Base-by-base conservation (phyloP, 2,329 filamentous ascomycete genomes). In the Ophiostoma sp. region DNA sequence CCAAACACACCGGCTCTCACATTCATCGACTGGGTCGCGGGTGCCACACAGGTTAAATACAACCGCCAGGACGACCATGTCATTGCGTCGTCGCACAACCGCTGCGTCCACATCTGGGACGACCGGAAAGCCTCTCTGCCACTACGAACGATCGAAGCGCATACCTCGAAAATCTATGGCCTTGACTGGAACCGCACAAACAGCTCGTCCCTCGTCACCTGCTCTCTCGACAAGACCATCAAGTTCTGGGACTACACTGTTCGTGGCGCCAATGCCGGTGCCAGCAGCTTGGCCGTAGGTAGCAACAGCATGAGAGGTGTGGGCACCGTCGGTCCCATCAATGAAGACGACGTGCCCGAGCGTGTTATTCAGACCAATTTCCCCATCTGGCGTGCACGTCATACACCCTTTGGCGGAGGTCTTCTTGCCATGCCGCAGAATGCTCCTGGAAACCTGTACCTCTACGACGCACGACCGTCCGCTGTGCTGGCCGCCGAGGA, bases 1-100 rank as follows among this genome's bases (percentile, higher is more conserved):
- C 91, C 94, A 0, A 87, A 87, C 57, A 89, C 91, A 76, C 93
- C 94, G 8, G 92, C 89, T 11, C 85, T 95, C 72, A 93, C 91
- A 0, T 97, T 96, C 79, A 95, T 92, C 75, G 94, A 98, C 82
- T 98, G 94, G 93, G 93, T 94, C 79, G 94, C 94, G 39, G 95
- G 95, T 57, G 95, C 94, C 12, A 97, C 95, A 0, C 95, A 98
- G 80, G 95, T 98, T 76, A 98, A 98, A 82, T 98, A 93, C 87
- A 97, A 95, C 79, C 89, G 95, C 33, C 93, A 95, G 80, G 90
- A 97, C 78, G 87, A 92, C n/a, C 90, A 96, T 79, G 90, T 97
- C 36, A 85, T 98, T 66, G 95, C 95, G 25, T 97, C 95, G 39
- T 94, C 95, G 12, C 95, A 98, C 82, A 94, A 97, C 81, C 90